Evolutionary conservation across 73 alveolate genomes (phyloP).

Genomic region (Paramecium pentaurelia): DNA sequence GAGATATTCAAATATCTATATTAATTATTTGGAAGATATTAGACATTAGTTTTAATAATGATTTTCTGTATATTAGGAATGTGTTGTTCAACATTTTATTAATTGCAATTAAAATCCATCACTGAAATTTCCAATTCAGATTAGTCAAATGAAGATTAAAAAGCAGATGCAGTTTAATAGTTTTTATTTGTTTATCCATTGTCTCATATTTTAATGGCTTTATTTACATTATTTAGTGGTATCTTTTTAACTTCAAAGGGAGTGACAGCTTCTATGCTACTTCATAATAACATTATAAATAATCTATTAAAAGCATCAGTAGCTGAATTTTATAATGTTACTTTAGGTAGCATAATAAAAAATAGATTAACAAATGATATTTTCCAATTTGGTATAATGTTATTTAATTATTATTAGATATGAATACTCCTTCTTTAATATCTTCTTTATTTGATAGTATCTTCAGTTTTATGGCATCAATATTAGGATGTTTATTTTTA

Average conservation of each 20-base stretch:
- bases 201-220: neutral
- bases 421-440: neutral
- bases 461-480: neutral
- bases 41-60: neutral
- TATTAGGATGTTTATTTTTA: neutral
- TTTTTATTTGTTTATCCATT: neutral
- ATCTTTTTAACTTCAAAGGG: neutral
- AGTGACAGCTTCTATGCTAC: neutral
- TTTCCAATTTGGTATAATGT: neutral
- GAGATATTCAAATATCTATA: neutral
- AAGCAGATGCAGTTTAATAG: neutral
- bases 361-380: conserved; percentile 39
- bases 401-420: neutral
- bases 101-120: neutral
- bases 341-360: neutral
- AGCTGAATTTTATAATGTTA: neutral
- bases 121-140: neutral
- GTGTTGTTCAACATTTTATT: neutral
- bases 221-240: neutral
- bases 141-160: neutral
- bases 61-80: neutral
- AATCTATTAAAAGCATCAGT: conserved; percentile 36
- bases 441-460: neutral
- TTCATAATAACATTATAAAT: neutral
- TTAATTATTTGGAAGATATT: conserved; percentile 3